Evolutionary conservation across 2,329 filamentous ascomycete species (phyloP), one percentile per base, ranked within the genome.

Genomic region (Dendrostoma leiphaemia): DNA sequence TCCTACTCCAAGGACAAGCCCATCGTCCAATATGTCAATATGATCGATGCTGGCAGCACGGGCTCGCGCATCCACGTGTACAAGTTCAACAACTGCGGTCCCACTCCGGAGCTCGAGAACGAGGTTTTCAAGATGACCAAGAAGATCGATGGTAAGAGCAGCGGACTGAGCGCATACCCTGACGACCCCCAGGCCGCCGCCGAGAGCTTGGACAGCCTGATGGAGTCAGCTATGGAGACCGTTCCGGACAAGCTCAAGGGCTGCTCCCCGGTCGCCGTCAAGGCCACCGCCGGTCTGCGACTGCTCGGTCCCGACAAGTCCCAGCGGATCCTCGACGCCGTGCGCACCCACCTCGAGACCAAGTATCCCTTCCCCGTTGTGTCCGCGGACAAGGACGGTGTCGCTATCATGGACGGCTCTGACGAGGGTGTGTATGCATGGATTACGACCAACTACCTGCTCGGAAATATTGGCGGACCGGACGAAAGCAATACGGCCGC

Each of bases 21-120:
- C 47, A 84, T 99, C 62, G 87, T 97, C 59, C 94, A 99, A 70
- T 99, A 97, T 76, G 95, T 94, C 58, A 83, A 97, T 66, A 99
- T 99, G 94, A 90, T 99, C 67, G 94, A 99, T 73, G 94, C 94
- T 45, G 94, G 94, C 64, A 97, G 92, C 78, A 97, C 94, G 51
- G 94, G 94, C 58, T 97, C 94, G 57, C 89, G 94, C 64, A 97
- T 99, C 69, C 95, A 99, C 76, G 91, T 97, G 56, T 99, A 97
- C 81, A 90, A 91, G 69, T 99, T 97, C 83, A 97, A 97, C 80
- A 97, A 97, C 77, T 99, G 93, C 75, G 94, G 92, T 12, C 76
- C 90, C 7, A 92, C 92, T n/a, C 94, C 94, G 24, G 92, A 97
- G 74, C 83, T 99, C 48, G 94, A 99, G 74, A 78, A 85, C 67